Evolutionary conservation across 805 yeast genomes (phyloP).

Genomic region (Nakazawaea wickerhamii): DNA sequence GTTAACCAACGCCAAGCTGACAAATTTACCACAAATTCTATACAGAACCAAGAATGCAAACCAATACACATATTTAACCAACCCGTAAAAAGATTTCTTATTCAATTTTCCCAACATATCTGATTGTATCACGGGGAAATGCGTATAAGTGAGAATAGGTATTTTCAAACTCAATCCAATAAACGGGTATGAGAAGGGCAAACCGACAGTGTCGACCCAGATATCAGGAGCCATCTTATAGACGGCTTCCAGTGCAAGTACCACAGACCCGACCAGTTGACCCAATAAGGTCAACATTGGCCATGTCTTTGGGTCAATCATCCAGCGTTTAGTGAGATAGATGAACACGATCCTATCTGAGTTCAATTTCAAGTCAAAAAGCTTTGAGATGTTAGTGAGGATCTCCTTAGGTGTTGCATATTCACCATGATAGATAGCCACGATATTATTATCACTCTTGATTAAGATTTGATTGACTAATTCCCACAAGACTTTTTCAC

Average conservation of each 20-base stretch:
- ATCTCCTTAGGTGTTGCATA: conserved; percentile 45
- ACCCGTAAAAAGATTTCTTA: conserved; percentile 21
- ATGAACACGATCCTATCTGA: conserved; percentile 53
- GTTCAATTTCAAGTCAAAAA: conserved; percentile 52
- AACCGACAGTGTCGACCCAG: conserved; percentile 94
- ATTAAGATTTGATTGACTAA: conserved; percentile 71
- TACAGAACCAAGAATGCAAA: conserved; percentile 55
- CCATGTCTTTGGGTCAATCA: conserved; percentile 73
- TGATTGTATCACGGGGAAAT: conserved; percentile 83
- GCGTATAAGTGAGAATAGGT: conserved; percentile 87
- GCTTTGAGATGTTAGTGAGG: conserved; percentile 42
- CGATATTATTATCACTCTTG: conserved; percentile 44
- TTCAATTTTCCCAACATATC: conserved; percentile 76
- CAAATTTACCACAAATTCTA: conserved; percentile 58
- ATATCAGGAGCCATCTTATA: conserved; percentile 71
- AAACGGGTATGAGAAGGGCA: conserved; percentile 79
- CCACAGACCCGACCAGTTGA: conserved; percentile 77
- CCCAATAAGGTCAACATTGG: conserved; percentile 76
- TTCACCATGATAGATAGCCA: conserved; percentile 71
- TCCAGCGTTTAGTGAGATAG: conserved; percentile 46
- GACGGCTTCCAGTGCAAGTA: conserved; percentile 68
- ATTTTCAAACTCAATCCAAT: conserved; percentile 50
- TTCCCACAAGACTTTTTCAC: conserved; percentile 95
- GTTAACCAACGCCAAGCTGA: conserved; percentile 65
- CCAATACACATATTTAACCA: conserved; percentile 66